phyloP scores from a whole-genome alignment of 208 protist species.

The Spongospora subterranea region DNA sequence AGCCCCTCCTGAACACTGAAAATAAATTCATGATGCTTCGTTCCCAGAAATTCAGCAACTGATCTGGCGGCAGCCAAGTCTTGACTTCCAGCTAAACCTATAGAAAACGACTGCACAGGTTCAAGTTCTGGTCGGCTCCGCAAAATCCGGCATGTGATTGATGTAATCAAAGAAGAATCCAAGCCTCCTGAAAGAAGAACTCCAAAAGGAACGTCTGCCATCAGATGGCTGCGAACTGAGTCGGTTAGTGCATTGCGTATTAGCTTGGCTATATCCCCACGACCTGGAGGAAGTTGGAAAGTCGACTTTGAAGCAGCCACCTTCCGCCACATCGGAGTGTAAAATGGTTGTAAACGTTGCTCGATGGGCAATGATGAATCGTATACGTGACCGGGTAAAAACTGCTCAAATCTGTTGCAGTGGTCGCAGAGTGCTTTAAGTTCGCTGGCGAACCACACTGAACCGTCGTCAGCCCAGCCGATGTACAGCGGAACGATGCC shows the following conservation, averaged over 20 bases:
- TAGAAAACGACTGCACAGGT: constrained; percentile 82
- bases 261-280: neutral
- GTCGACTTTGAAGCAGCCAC: neutral
- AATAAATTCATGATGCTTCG: constrained; percentile 82
- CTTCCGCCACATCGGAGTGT: neutral
- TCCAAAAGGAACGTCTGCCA: constrained; percentile 82
- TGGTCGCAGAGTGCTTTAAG: constrained; percentile 80
- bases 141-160: constrained; percentile 55
- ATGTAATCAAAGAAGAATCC: constrained; percentile 72
- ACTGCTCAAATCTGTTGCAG: constrained; percentile 71
- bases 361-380: neutral
- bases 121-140: constrained; percentile 70
- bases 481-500: constrained; percentile 81
- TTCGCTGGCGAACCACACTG: constrained; percentile 81
- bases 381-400: constrained; percentile 62
- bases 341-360: neutral
- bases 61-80: constrained; percentile 80
- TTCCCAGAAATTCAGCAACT: constrained; percentile 81
- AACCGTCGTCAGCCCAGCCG: constrained; percentile 78
- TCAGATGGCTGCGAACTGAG: constrained; percentile 68
- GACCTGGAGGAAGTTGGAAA: neutral
- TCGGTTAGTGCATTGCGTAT: neutral
- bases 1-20: constrained; percentile 87
- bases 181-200: constrained; percentile 82
- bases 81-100: constrained; percentile 81